A percentile compares a stretch with the other conserved stretches of the same genome.
Evolutionary conservation across 306 rosid genomes (phyloP).

Genomic region (Benincasa hispida): DNA sequence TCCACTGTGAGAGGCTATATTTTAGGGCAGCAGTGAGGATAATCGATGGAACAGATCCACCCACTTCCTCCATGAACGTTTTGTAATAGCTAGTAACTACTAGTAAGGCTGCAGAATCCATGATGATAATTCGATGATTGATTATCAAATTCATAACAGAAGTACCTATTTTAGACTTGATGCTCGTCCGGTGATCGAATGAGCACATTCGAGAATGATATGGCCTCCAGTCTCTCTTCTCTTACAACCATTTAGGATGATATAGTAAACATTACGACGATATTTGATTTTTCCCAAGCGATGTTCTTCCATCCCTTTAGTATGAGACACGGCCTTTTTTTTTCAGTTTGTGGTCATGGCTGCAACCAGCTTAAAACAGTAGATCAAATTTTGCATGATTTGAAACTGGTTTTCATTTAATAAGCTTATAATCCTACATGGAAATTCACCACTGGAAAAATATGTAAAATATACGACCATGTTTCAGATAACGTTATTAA

Average conservation of each 20-base stretch:
- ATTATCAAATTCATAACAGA: not conserved
- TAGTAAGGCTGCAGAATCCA: not conserved
- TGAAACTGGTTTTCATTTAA: not conserved
- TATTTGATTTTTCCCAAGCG: not conserved
- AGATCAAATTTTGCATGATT: not conserved
- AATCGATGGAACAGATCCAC: not conserved
- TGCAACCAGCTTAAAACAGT: slow-evolving; percentile 7
- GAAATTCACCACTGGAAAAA: slow-evolving; percentile 20
- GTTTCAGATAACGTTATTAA: slow-evolving; percentile 5
- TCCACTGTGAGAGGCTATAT: not conserved
- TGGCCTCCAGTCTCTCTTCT: not conserved
- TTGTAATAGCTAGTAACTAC: not conserved
- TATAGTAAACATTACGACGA: not conserved
- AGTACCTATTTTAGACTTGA: slow-evolving; percentile 1
- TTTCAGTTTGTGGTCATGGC: not conserved
- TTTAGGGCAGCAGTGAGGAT: not conserved
- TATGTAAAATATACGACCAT: slow-evolving; percentile 6
- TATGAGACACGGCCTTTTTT: not conserved
- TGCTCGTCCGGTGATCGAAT: not conserved
- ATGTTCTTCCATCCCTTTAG: not conserved
- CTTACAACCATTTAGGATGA: not conserved
- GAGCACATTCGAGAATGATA: not conserved
- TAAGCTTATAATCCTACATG: not conserved
- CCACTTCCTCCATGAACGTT: not conserved
- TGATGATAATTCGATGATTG: not conserved